These are phyloP conservation scores for Catunica adiposa DNA, from an alignment of 2,329 filamentous ascomycete genomes.

Conservation along the genomic window DNA sequence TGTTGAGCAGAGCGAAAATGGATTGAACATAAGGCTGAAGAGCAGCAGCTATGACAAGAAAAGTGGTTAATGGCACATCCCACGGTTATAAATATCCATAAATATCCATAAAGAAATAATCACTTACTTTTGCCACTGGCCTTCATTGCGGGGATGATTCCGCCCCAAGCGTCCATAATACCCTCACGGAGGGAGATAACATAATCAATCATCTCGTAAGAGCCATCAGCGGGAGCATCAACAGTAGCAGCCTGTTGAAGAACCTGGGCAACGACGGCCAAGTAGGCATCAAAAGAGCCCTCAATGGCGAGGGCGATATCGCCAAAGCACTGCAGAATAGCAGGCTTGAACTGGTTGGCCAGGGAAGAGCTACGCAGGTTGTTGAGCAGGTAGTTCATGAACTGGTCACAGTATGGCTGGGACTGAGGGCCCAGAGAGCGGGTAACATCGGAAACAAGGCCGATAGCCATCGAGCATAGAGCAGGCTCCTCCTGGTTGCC, in stretches of 20 bases:
- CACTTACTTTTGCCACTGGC: slow-evolving; percentile 56
- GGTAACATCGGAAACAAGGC: slow-evolving; percentile 89
- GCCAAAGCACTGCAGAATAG: slow-evolving; percentile 93
- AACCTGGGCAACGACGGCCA: slow-evolving; percentile 82
- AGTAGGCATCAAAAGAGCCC: slow-evolving; percentile 80
- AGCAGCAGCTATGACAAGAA: slow-evolving; percentile 36
- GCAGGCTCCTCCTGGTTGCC: slow-evolving; percentile 90
- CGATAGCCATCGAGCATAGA: slow-evolving; percentile 93
- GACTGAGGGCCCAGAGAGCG: slow-evolving; percentile 78
- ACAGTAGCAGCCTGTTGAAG: slow-evolving; percentile 84
- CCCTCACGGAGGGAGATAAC: slow-evolving; percentile 87
- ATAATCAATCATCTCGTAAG: slow-evolving; percentile 94
- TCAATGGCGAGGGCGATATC: slow-evolving; percentile 93
- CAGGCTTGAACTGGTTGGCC: slow-evolving; percentile 92
- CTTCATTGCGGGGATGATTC: slow-evolving; percentile 91
- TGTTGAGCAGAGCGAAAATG: slow-evolving; percentile 74
- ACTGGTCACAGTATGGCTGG: slow-evolving; percentile 87
- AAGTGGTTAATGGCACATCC: neutral
- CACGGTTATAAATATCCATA: slow-evolving; percentile 17
- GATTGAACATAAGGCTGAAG: slow-evolving; percentile 65
- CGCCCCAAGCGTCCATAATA: slow-evolving; percentile 98
- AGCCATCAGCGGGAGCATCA: slow-evolving; percentile 59
- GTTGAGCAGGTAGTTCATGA: slow-evolving; percentile 95
- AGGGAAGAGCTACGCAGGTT: slow-evolving; percentile 76
- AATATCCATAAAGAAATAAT: slow-evolving; percentile 16